A percentile compares a stretch with the other conserved stretches of the same genome.
Evolutionary conservation across 805 yeast species (phyloP).

Genomic region (Saturnispora dispora): DNA sequence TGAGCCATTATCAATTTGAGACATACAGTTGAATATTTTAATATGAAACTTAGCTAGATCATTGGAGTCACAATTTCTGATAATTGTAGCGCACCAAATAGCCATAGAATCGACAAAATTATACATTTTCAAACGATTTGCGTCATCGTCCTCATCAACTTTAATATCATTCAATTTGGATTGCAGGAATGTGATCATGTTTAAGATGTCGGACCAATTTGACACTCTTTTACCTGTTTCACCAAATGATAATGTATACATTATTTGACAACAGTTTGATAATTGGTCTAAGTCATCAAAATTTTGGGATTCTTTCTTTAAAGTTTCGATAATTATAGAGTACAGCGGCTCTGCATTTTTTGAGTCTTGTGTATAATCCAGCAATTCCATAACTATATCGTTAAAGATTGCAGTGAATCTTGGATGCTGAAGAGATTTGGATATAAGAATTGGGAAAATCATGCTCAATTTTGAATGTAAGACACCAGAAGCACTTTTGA

Average conservation of each 20-base stretch:
- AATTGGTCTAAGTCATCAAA: conserved; percentile 12
- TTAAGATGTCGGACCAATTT: conserved; percentile 36
- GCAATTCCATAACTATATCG: conserved; percentile 47
- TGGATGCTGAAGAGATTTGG: conserved; percentile 16
- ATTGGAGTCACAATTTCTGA: conserved; percentile 42
- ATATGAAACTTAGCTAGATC: conserved; percentile 40
- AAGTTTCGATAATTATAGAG: conserved; percentile 20
- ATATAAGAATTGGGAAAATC: conserved; percentile 35
- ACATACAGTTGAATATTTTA: conserved; percentile 33
- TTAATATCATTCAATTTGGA: conserved; percentile 6
- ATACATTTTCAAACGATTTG: conserved; percentile 7
- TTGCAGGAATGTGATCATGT: conserved; percentile 13
- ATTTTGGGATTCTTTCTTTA: conserved; percentile 8
- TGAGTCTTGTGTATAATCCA: conserved; percentile 40
- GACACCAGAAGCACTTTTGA: conserved; percentile 60
- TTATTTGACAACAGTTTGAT: conserved; percentile 31
- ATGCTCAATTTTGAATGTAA: conserved; percentile 63
- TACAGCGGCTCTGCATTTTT: conserved; percentile 42
- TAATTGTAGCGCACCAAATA: conserved; percentile 38
- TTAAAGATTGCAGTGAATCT: conserved; percentile 38
- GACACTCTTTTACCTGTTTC: conserved; percentile 61
- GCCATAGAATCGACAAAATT: conserved; percentile 26
- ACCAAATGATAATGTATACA: conserved; percentile 47
- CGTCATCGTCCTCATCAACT: conserved; percentile 7
- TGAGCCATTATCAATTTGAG: conserved; percentile 27